phyloP scores from a whole-genome alignment of 176 grass and related monocot species.

The Poa pratensis region DNA sequence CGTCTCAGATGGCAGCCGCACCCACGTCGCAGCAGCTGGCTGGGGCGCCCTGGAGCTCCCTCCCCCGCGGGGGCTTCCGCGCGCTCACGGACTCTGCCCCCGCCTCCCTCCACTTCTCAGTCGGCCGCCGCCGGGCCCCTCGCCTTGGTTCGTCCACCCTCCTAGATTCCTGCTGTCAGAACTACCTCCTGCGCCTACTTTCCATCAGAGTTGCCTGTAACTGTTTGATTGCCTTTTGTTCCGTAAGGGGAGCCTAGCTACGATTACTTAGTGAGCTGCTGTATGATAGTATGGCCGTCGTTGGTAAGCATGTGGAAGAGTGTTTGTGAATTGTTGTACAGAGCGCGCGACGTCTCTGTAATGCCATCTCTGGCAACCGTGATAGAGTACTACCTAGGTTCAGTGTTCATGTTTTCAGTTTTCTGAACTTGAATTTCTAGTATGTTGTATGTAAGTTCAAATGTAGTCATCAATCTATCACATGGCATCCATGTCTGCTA shows the following conservation, averaged over 20 bases:
- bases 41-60: conserved; percentile 38
- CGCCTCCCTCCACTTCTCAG: conserved; percentile 65
- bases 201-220: background rate
- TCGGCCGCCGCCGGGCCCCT: conserved; percentile 47
- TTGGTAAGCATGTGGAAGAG: background rate
- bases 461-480: background rate
- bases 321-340: background rate
- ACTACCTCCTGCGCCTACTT: background rate
- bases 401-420: background rate
- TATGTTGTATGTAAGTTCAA: background rate
- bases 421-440: background rate
- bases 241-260: background rate
- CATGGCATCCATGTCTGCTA: background rate
- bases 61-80: background rate
- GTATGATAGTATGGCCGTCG: background rate
- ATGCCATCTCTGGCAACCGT: background rate
- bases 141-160: conserved; percentile 41
- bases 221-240: background rate
- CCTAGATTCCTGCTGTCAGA: background rate
- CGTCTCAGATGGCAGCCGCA: conserved; percentile 50
- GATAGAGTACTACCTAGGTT: background rate
- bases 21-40: conserved; percentile 54
- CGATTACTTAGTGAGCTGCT: background rate
- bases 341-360: background rate
- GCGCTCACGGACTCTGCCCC: conserved; percentile 41